phyloP scores from a whole-genome alignment of 352 stramenopile genomes.

The Phytophthora lateralis region DNA sequence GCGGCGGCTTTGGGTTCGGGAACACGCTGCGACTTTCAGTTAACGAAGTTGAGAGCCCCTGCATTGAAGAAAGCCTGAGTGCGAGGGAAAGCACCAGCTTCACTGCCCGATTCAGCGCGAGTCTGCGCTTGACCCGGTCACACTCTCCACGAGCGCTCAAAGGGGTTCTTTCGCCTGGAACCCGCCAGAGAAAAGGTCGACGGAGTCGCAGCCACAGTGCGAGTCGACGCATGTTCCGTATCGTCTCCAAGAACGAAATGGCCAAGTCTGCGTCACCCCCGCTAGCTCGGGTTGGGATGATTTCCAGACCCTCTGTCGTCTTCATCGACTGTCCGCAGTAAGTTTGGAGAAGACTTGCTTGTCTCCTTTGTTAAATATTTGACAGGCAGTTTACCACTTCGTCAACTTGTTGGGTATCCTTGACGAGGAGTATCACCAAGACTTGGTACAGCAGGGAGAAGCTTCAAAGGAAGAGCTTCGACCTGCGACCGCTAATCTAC shows the following conservation, averaged over 20 bases:
- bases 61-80: constrained; percentile 7
- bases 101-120: constrained; percentile 21
- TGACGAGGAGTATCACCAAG: background rate
- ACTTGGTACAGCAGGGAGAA: background rate
- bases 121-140: constrained; percentile 23
- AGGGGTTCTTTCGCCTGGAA: constrained; percentile 3
- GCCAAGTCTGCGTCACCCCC: background rate
- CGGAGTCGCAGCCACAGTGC: constrained; percentile 13
- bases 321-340: constrained; percentile 40
- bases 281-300: background rate
- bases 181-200: constrained; percentile 1
- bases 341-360: constrained; percentile 5
- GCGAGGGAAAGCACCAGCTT: constrained; percentile 12
- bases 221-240: constrained; percentile 16
- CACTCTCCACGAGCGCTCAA: constrained; percentile 17
- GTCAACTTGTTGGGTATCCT: background rate
- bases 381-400: constrained; percentile 5
- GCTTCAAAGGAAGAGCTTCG: constrained; percentile 33
- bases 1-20: constrained; percentile 9
- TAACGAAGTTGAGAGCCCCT: constrained; percentile 9
- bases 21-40: background rate
- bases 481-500: background rate
- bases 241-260: constrained; percentile 5
- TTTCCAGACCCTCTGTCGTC: constrained; percentile 28
- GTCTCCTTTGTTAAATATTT: constrained; percentile 17